Evolutionary conservation across 768 basidiomycete genomes (phyloP).

Genomic region (Omphalotus guepiniiformis): DNA sequence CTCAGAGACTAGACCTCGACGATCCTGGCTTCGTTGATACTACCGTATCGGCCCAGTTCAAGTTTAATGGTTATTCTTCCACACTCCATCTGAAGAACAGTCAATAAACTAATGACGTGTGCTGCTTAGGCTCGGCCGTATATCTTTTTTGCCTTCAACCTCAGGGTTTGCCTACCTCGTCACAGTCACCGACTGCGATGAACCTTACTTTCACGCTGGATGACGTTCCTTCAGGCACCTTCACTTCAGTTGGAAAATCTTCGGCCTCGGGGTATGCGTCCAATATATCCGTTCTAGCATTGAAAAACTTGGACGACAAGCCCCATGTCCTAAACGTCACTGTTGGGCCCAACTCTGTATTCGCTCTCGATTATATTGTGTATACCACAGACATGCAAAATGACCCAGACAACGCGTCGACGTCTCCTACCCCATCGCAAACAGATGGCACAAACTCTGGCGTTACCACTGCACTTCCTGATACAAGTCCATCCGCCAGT

Average conservation of each 20-base stretch:
- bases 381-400: conserved; percentile 25
- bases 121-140: conserved; percentile 40
- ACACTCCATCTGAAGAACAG: background rate
- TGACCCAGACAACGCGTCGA: too few relatives aligned
- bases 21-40: conserved; percentile 25
- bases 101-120: background rate
- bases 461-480: conserved; percentile 15
- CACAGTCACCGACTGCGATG: conserved; percentile 31
- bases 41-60: conserved; percentile 33
- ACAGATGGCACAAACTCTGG: conserved; percentile 10
- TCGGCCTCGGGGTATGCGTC: conserved; percentile 22
- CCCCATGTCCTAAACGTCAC: conserved; percentile 40
- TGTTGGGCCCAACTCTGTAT: conserved; percentile 40
- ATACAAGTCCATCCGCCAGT: conserved; percentile 21
- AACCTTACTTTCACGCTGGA: conserved; percentile 45
- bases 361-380: conserved; percentile 46
- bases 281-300: conserved; percentile 34
- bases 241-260: conserved; percentile 6
- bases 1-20: conserved; percentile 21
- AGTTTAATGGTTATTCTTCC: conserved; percentile 37
- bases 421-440: too few relatives aligned
- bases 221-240: conserved; percentile 22
- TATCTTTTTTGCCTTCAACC: conserved; percentile 42
- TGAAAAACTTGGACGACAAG: conserved; percentile 28
- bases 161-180: conserved; percentile 17